A percentile compares a stretch with the other conserved stretches of the same genome.
These are phyloP conservation scores for Tuber calosporum DNA, from an alignment of 495 filamentous ascomycete species.

Conservation along the genomic window DNA sequence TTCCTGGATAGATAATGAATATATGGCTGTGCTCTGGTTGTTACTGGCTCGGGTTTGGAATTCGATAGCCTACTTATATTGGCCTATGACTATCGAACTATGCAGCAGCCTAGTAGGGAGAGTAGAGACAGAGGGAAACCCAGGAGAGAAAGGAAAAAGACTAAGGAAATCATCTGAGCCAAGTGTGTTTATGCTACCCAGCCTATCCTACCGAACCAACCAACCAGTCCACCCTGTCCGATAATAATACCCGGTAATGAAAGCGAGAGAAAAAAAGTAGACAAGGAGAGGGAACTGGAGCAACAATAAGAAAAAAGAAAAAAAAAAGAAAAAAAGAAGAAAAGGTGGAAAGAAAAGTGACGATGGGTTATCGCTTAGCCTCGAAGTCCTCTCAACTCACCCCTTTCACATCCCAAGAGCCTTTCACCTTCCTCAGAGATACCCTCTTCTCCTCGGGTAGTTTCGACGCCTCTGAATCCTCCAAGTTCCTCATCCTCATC, in stretches of 20 bases:
- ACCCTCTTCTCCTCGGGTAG: constrained; percentile 17
- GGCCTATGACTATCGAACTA: background rate
- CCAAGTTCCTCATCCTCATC: constrained; percentile 13
- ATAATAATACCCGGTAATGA: background rate
- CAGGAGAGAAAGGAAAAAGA: background rate
- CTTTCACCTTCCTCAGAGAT: constrained; percentile 35
- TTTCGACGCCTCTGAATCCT: constrained; percentile 16
- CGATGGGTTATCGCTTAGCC: background rate
- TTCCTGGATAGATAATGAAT: background rate
- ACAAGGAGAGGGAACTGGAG: background rate
- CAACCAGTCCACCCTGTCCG: background rate
- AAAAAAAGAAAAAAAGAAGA: background rate
- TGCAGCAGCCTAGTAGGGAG: background rate
- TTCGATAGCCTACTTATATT: background rate
- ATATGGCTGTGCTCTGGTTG: background rate
- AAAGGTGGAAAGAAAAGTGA: background rate
- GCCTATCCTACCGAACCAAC: background rate
- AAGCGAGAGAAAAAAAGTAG: background rate
- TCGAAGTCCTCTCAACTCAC: constrained; percentile 4
- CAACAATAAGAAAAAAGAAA: background rate
- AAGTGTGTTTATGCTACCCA: background rate
- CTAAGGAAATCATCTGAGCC: background rate
- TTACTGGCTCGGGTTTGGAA: background rate
- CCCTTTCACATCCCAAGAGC: constrained; percentile 27
- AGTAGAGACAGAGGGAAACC: background rate